A percentile compares a stretch with the other conserved stretches of the same genome.
Conservation (phyloP, 768 basidiomycete species). For the Suillus decipiens region DNA sequence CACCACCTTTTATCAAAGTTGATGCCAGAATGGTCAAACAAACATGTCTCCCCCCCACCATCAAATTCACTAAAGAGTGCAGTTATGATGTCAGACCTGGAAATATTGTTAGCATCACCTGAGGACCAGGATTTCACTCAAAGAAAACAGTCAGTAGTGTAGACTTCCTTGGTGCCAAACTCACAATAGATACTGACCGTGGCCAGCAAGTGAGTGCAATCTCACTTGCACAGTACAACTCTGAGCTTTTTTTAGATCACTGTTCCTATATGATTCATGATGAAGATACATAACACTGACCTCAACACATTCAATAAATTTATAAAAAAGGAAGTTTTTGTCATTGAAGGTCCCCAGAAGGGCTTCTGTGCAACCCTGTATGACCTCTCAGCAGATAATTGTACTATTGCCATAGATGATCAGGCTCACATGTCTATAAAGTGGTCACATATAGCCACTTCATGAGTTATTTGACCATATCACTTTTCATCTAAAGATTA, state of each 20-base stretch:
- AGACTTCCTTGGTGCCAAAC: too few species aligned
- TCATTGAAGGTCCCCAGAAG: not conserved
- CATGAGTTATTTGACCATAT: too few species aligned
- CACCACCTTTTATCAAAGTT: not conserved
- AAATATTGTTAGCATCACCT: not conserved
- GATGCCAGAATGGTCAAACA: not conserved
- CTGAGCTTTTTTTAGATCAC: too few species aligned
- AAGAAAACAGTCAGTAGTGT: too few species aligned
- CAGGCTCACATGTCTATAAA: not conserved
- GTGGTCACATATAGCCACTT: not conserved
- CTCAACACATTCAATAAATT: too few species aligned
- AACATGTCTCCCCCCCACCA: not conserved
- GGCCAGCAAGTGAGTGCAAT: too few species aligned
- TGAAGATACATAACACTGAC: too few species aligned
- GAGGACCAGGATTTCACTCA: too few species aligned
- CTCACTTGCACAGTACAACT: rapidly evolving
- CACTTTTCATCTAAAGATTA: not conserved
- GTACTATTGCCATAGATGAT: not conserved
- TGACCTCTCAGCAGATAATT: not conserved
- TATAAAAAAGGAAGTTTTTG: not conserved
- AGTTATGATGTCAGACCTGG: not conserved
- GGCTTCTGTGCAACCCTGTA: not conserved
- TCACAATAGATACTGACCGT: too few species aligned
- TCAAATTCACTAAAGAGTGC: not conserved
- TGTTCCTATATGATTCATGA: too few species aligned